Base-by-base conservation (phyloP, 176 grass and related monocot genomes). In the Oryza nivara region DNA sequence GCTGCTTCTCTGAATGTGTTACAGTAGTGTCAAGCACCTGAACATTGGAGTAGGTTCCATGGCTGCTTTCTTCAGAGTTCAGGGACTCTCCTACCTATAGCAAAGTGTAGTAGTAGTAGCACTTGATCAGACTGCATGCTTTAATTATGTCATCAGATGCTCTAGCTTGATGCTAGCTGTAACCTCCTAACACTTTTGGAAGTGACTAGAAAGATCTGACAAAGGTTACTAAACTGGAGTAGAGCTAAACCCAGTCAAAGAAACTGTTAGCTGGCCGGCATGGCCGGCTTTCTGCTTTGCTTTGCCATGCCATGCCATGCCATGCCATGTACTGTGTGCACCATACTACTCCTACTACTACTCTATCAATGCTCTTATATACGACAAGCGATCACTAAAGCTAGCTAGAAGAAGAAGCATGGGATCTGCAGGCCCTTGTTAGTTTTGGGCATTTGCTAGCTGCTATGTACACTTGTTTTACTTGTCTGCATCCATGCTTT, bases 201-300 rank as follows among this genome's bases (percentile, higher is more conserved):
- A 78, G 75, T 70, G 83, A 78, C 80, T 70, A 66, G 72, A 70
- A 87, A 82, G 79, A 82, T 77, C 86, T 82, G 79, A 82, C 79
- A 76, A 70, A 47, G 72, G 44, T 70, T 32, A 76, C 74, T 63
- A 63, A 23, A 76, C 66, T 34, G 35, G 19, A 19, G 20, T 34
- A 51, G 19, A 19, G 20, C 25, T 35, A 52, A 35, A 23, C 25
- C 51, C 72, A 64, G 85, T 87, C 85, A 87, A 87, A 87, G 65
- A 69, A 36, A 76, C 49, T 76, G 78, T 70, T 70, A 70, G 47
- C 40, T 8, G 40, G 40, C 77, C 52, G 22, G 52, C 68, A 17
- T 68, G 1, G 36, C 48, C 78, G 71, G 85, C 85, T 87, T 87
- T 87, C 26, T 47, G 8, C 15, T 11, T 6, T 38, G 28, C 28